Evolutionary conservation across 768 basidiomycete species (phyloP).

Genomic region (Candolleomyces efflorescens): DNA sequence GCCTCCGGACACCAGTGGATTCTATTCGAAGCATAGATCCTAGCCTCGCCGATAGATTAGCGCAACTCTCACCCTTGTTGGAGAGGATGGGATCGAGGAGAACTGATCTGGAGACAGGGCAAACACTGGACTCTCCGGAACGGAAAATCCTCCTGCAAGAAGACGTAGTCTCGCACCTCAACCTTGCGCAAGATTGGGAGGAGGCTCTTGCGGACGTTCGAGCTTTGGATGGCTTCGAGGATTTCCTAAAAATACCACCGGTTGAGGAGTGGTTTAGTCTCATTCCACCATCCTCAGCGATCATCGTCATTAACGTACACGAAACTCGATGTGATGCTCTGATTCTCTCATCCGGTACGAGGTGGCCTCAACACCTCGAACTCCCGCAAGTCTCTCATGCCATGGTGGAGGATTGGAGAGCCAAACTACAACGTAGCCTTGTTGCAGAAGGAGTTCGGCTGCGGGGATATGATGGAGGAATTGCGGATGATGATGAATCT

Average conservation of each 20-base stretch:
- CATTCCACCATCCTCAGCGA: constrained; percentile 11
- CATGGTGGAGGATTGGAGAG: neutral
- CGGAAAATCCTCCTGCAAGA: constrained; percentile 13
- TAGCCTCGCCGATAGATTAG: constrained; percentile 9
- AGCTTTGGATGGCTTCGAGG: constrained; percentile 14
- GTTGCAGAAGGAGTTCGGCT: too few species aligned
- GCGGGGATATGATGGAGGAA: too few species aligned
- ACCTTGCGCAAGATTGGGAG: constrained; percentile 17
- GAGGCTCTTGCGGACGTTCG: constrained; percentile 9
- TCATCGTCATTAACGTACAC: constrained; percentile 18
- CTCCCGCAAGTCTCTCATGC: neutral
- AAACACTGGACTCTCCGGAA: too few species aligned
- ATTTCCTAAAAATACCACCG: constrained; percentile 15
- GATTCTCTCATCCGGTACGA: neutral
- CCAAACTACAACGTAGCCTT: too few species aligned
- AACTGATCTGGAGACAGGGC: too few species aligned
- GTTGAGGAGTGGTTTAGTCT: neutral
- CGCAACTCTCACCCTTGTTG: neutral
- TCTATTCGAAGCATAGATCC: constrained; percentile 9
- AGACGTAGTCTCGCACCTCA: constrained; percentile 9
- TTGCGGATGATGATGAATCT: too few species aligned
- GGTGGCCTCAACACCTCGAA: neutral
- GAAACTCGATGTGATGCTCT: neutral
- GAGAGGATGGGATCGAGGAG: neutral
- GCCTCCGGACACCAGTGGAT: constrained; percentile 20